phyloP scores from a whole-genome alignment of 2,329 filamentous ascomycete genomes.

The Neofusicoccum sp. region DNA sequence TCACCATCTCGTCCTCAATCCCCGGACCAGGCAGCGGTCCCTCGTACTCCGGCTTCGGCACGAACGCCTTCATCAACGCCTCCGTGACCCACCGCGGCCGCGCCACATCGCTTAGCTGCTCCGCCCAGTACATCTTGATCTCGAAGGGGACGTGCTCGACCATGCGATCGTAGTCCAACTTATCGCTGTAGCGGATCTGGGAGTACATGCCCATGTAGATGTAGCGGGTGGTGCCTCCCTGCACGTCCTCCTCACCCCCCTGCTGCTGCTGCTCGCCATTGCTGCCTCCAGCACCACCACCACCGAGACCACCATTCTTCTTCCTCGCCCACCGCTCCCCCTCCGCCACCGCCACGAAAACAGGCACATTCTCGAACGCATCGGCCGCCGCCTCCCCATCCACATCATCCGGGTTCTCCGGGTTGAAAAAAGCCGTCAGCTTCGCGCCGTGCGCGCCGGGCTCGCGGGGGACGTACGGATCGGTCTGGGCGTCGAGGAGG shows the following conservation, averaged over 20 bases:
- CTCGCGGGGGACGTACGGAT: conserved; percentile 42
- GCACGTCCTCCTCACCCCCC: background rate
- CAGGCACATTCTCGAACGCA: conserved; percentile 39
- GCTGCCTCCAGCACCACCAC: background rate
- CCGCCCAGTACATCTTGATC: conserved; percentile 42
- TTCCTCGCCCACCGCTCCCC: background rate
- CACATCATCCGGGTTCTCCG: conserved; percentile 28
- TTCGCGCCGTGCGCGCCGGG: conserved; percentile 48
- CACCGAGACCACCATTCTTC: background rate
- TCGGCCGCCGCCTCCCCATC: conserved; percentile 23
- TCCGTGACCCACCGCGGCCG: conserved; percentile 45
- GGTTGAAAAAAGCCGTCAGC: conserved; percentile 47
- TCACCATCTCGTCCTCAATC: conserved; percentile 23
- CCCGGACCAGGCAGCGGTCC: conserved; percentile 32
- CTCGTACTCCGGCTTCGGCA: conserved; percentile 40
- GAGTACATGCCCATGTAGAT: conserved; percentile 48
- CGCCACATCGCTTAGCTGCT: conserved; percentile 32
- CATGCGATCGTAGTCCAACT: conserved; percentile 44
- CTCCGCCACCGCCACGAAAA: conserved; percentile 37
- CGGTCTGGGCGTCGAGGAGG: conserved; percentile 35
- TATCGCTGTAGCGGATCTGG: conserved; percentile 45
- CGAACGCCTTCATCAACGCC: conserved; percentile 43
- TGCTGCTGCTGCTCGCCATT: background rate
- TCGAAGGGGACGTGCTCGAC: conserved; percentile 35
- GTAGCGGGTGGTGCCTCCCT: conserved; percentile 27